Base-by-base conservation (phyloP, 2,329 filamentous ascomycete species). In the Venturia asperata region DNA sequence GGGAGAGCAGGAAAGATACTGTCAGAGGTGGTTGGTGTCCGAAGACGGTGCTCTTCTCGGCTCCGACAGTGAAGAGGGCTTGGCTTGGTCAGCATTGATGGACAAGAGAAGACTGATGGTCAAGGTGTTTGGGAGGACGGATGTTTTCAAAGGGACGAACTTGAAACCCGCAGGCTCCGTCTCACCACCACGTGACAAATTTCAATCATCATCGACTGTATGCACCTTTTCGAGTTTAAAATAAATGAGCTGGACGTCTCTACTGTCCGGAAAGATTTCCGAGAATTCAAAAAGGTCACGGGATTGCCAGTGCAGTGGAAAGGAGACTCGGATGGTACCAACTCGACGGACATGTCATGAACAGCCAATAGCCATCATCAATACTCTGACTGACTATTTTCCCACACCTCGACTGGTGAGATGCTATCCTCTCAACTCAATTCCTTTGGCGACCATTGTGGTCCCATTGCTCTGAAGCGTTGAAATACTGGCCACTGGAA, bases 81-180 rank as follows among this genome's bases (percentile, higher is more conserved):
- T 58, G 30, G 52, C 37, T 37, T 2, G 30, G 27, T 58, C 52
- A 37, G 52, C 52, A 58, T 58, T 58, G 52, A 58, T 58, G 52
- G 37, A 37, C 52, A 37, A 58, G 30, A 58, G 52, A 27, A 58
- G 30, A 37, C 24, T 56, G 49, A 56, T 56, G 49, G 11, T 34
- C 6, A 17, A 34, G 13, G 52, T 58, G 27, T 58, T 58, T 58
- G 52, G 37, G n/a, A 58, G 15, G n/a, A n/a, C n/a, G n/a, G n/a
- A n/a, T 58, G 52, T 58, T 58, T 58, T 37, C 52, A 19, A 58
- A 58, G 19, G 52, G 21, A 30, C 17, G n/a, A 17, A 30, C 10
- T 34, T 15, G 30, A 34, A 34, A 3, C 30, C 30, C 30, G n/a
- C n/a, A n/a, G n/a, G n/a, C 30, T 15, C 24, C 49, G 49, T 55